A percentile compares a stretch with the other conserved stretches of the same genome.
These are phyloP conservation scores for Fragaria vesca DNA, from an alignment of 306 rosid species.

Conservation along the genomic window DNA sequence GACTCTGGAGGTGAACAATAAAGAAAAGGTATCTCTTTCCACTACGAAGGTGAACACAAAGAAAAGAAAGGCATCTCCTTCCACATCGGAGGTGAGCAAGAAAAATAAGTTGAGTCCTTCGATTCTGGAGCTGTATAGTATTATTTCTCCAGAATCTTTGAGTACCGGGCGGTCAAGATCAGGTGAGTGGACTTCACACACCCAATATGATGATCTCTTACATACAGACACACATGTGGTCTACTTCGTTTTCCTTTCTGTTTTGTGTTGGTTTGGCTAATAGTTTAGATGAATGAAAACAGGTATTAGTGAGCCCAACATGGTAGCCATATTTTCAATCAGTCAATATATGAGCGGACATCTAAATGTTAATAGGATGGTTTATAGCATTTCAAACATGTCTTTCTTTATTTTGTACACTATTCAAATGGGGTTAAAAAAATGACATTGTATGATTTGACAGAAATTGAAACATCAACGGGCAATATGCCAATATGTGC, in stretches of 20 bases:
- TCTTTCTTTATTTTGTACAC: neutral
- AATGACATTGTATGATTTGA: neutral
- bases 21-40: neutral
- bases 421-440: neutral
- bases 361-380: neutral
- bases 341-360: neutral
- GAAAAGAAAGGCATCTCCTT: neutral
- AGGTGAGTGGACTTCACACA: constrained; percentile 33
- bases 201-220: neutral
- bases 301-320: neutral
- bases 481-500: too few species aligned
- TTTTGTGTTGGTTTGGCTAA: neutral
- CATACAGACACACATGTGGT: neutral
- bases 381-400: neutral
- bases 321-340: neutral
- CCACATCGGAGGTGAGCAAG: neutral
- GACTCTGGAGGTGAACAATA: neutral
- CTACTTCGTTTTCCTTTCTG: neutral
- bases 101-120: neutral
- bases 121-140: neutral
- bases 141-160: constrained; percentile 40
- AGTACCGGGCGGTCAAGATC: constrained; percentile 59
- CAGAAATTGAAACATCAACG: neutral
- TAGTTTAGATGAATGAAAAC: neutral
- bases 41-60: neutral